A percentile compares a stretch with the other conserved stretches of the same genome.
Conservation (phyloP, 345 rosid genomes). For the Cardamine chenopodiifolia region DNA sequence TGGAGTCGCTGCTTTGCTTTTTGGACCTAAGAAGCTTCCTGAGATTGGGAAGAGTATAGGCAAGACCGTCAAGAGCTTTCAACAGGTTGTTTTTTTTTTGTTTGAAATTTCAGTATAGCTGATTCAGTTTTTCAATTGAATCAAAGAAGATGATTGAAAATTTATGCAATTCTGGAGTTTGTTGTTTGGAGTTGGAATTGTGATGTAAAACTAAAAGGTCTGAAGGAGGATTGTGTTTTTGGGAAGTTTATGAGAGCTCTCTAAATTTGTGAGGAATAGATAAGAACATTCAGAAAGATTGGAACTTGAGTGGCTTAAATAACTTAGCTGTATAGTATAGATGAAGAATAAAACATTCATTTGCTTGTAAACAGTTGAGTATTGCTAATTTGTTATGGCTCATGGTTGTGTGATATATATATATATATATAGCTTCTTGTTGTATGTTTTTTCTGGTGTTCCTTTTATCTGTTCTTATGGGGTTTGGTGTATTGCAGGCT, state of each 20-base stretch:
- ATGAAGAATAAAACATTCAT: conserved; percentile 1
- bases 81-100: conserved; percentile 58
- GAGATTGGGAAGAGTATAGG: conserved; percentile 95
- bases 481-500: conserved; percentile 61
- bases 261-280: neutral
- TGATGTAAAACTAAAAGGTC: neutral
- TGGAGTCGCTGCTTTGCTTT: conserved; percentile 87
- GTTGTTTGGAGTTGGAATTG: conserved; percentile 1
- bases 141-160: neutral
- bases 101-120: neutral
- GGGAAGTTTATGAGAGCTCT: neutral
- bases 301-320: neutral
- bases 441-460: neutral
- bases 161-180: neutral
- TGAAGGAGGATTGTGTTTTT: neutral
- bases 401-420: too few relatives aligned
- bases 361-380: conserved; percentile 3
- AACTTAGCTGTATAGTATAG: neutral
- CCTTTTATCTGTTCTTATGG: neutral
- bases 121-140: neutral
- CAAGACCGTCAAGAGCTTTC: conserved; percentile 92
- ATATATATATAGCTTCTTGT: neutral
- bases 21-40: conserved; percentile 96
- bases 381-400: too few relatives aligned
- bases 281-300: neutral